Evolutionary conservation across 441 rosid genomes (phyloP).

Genomic region (Arabidopsis hybrid): DNA sequence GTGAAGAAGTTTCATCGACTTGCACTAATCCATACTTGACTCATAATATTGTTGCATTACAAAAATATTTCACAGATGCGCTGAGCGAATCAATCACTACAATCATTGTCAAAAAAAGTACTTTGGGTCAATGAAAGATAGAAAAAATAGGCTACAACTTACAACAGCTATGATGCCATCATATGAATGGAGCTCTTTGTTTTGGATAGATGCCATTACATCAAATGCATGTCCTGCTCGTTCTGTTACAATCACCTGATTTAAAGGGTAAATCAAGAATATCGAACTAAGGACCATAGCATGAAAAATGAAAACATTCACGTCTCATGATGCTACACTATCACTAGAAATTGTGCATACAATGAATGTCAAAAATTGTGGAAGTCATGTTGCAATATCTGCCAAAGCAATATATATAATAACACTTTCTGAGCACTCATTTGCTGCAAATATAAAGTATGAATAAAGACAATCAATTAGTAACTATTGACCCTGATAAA

Average conservation of each 20-base stretch:
- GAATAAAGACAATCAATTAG: not conserved
- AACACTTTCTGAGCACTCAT: not conserved
- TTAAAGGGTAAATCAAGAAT: constrained; percentile 16
- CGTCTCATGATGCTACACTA: not conserved
- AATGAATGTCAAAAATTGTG: not conserved
- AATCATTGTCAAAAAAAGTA: constrained; percentile 5
- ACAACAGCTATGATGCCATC: constrained; percentile 91
- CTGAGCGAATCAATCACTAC: constrained; percentile 5
- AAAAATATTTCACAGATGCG: constrained; percentile 8
- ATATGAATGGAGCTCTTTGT: constrained; percentile 69
- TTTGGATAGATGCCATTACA: constrained; percentile 62
- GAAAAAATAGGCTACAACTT: constrained; percentile 48
- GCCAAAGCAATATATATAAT: not conserved
- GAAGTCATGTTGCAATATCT: constrained; percentile 1
- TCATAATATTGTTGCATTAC: constrained; percentile 16
- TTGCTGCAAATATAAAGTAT: not conserved
- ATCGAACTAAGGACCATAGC: constrained; percentile 16
- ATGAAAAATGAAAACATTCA: constrained; percentile 6
- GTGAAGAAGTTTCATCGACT: constrained; percentile 26
- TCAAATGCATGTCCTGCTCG: constrained; percentile 94
- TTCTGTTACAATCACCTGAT: constrained; percentile 81
- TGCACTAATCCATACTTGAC: constrained; percentile 25
- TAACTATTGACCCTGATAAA: not conserved
- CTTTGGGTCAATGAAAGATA: not conserved
- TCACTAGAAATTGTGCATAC: constrained; percentile 7